Evolutionary conservation across 2,329 filamentous ascomycete species (phyloP).

Genomic region (Myriangium duriaei): DNA sequence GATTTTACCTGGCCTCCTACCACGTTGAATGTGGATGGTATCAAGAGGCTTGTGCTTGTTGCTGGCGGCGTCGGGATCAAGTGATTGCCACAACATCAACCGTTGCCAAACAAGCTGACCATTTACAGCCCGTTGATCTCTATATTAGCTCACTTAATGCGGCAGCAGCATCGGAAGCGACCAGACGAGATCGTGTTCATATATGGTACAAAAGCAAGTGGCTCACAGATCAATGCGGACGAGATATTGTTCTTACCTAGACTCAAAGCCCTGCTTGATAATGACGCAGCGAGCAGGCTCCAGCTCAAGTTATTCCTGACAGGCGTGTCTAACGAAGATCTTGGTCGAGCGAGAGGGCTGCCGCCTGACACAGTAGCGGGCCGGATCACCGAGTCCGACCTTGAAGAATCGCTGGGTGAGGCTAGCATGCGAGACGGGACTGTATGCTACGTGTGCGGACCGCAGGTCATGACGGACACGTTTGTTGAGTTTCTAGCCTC

Average conservation of each 20-base stretch:
- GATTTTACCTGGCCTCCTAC: conserved; percentile 62
- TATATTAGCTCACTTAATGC: conserved; percentile 50
- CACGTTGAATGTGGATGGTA: conserved; percentile 26
- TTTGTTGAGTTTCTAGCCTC: conserved; percentile 28
- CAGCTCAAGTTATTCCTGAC: conserved; percentile 22
- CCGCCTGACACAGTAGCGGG: conserved; percentile 10
- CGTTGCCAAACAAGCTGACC: neutral
- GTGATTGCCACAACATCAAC: conserved; percentile 27
- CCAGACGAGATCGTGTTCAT: conserved; percentile 44
- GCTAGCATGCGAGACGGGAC: conserved; percentile 24
- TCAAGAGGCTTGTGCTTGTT: conserved; percentile 56
- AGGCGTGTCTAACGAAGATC: conserved; percentile 14
- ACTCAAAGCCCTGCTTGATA: conserved; percentile 23
- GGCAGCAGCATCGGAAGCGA: conserved; percentile 8
- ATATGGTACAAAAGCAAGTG: conserved; percentile 44
- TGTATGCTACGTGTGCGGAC: conserved; percentile 37
- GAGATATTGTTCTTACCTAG: conserved; percentile 37
- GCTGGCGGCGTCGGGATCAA: conserved; percentile 78
- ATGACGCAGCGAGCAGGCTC: conserved; percentile 15
- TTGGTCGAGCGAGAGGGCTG: conserved; percentile 5
- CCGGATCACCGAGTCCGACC: conserved; percentile 22
- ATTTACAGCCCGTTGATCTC: conserved; percentile 55
- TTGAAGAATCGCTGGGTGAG: conserved; percentile 27
- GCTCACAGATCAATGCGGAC: conserved; percentile 17
- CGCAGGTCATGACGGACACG: conserved; percentile 36